Evolutionary conservation across 306 rosid genomes (phyloP), one percentile per base, ranked within the genome.

Genomic region (Vicia villosa): DNA sequence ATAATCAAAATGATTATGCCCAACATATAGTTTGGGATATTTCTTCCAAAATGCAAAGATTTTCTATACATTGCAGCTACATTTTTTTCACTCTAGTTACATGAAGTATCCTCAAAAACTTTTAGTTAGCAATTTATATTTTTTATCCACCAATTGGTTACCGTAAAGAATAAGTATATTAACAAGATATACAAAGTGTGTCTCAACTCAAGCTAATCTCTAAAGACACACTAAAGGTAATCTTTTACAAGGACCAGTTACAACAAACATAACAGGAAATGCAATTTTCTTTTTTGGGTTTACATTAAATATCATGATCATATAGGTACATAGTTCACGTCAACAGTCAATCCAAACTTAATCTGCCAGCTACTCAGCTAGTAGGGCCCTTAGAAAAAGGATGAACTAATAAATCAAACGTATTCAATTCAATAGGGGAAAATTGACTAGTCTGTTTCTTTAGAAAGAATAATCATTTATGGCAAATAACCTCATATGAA

Each of bases 401-500:
- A 68, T 55, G 49, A 77, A 74, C 46, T 30, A 54, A 21, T 46
- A 57, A 59, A 16, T 40, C 40, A 52, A 71, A 61, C 41, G 69
- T 38, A 8, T 61, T 69, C 26, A 71, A 71, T 63, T 34, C 21
- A 45, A 55, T 30, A 54, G 61, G 61, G 54, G 28, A 11, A 70
- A 66, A 34, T 26, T 28, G 62, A 7, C 42, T 68, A 43, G 30
- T 66, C 30, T 54, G 16, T 70, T 70, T 78, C 28, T 32, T 49
- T 52, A 45, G 55, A 66, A 62, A 76, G 76, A 43, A 62, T 73
- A 66, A 77, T 50, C 26, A 36, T 63, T 66, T 11, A 36, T 57
- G 32, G 75, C 14, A 77, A 63, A 45, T 64, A 73, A 95, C 99
- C 97, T 91, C 57, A 95, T 80, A 82, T 91, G 97, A 73, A 95